Evolutionary conservation across 441 rosid genomes (phyloP), one percentile per base, ranked within the genome.

Genomic region (Bruguiera hainesii): DNA sequence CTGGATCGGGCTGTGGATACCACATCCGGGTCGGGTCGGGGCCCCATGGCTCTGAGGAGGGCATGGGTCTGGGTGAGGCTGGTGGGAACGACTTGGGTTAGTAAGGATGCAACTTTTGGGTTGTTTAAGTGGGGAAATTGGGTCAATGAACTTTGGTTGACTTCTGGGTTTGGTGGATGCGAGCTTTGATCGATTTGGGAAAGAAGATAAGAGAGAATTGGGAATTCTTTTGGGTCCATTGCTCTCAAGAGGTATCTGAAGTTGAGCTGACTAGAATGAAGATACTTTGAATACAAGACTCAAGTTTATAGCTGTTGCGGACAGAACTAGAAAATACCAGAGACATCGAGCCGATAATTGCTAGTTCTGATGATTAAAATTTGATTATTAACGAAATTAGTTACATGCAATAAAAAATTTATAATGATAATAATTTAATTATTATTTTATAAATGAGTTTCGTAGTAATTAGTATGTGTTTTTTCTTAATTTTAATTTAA

Each of bases 11-110:
- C 87, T 0, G 70, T 31, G 37, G 81, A 75, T 8, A 84, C 74
- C 4, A 82, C 57, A 18, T 75, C 74, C 2, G 82, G 82, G 75
- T 79, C 80, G 15, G 83, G 88, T 3, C 83, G 75, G 11, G 75
- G 71, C 5, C 82, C 86, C 0, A 86, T 74, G 7, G 84, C 65
- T 11, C 57, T 51, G 29, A 86, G 77, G 60, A 79, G 73, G 39
- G 64, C 65, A 48, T 60, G 64, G 65, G 76, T 73, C 49, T 82
- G 78, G 63, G 69, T 13, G 70, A 81, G 20, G 9, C 73, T 19
- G 67, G 57, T 5, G 13, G 81, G 83, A 67, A 80, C 49, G 61
- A 77, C 63, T 33, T 66, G 77, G 37, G 68, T 50, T 2, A 83
- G 62, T 1, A 70, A 63, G 3, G 81, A 16, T 3, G 77, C 21